phyloP scores from a whole-genome alignment of 805 yeast genomes.

The Metschnikowia peoriensis region DNA sequence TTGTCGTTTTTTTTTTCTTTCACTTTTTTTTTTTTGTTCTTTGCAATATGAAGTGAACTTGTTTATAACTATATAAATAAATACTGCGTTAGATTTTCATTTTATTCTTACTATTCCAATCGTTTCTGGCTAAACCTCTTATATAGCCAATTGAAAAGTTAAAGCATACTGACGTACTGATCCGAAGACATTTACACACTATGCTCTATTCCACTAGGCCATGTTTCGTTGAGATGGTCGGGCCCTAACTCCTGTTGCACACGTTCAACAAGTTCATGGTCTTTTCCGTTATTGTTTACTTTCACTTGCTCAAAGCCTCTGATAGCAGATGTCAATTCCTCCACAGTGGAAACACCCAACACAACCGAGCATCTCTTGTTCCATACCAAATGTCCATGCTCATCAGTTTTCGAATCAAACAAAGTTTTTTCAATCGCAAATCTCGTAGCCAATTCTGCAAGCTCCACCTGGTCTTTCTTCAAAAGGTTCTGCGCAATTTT shows the following conservation, averaged over 20 bases:
- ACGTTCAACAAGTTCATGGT: slow-evolving; percentile 45
- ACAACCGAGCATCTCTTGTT: slow-evolving; percentile 54
- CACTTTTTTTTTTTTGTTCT: too few relatives aligned
- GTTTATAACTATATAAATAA: too few relatives aligned
- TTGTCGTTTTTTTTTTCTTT: too few relatives aligned
- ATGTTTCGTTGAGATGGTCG: slow-evolving; percentile 57
- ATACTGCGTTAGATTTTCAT: too few relatives aligned
- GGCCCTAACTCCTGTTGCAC: slow-evolving; percentile 47
- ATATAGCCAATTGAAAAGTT: too few relatives aligned
- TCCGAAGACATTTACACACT: neutral
- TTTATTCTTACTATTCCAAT: too few relatives aligned
- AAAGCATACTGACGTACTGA: neutral
- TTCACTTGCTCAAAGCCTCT: slow-evolving; percentile 40
- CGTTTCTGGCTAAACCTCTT: too few relatives aligned
- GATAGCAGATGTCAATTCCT: slow-evolving; percentile 65
- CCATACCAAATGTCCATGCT: slow-evolving; percentile 19
- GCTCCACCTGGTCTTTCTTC: slow-evolving; percentile 45
- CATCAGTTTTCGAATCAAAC: slow-evolving; percentile 21
- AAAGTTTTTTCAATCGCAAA: slow-evolving; percentile 56
- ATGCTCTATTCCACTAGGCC: slow-evolving; percentile 48
- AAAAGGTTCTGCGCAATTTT: slow-evolving; percentile 41
- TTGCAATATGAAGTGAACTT: too few relatives aligned
- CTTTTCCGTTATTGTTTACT: slow-evolving; percentile 37
- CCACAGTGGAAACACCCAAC: slow-evolving; percentile 67
- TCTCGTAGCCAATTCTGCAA: slow-evolving; percentile 80